These are phyloP conservation scores for Cryphonectria parasitica DNA, from an alignment of 2,329 filamentous ascomycete species.

Conservation along the genomic window DNA sequence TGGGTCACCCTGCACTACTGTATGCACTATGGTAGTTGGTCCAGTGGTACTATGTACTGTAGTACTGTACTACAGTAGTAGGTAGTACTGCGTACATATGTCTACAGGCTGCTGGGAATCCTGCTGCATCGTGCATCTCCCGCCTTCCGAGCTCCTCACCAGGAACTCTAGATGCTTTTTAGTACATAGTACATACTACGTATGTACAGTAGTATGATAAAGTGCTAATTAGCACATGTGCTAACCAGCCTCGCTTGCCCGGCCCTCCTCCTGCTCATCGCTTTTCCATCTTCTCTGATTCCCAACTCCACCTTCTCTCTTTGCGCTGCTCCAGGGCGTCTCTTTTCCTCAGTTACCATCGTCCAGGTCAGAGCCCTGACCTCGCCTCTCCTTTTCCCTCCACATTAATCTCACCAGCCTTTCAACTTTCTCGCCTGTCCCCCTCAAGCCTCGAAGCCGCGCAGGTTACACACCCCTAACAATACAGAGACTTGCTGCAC, in stretches of 20 bases:
- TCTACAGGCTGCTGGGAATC: too few relatives aligned
- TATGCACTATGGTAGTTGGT: neutral
- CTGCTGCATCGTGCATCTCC: neutral
- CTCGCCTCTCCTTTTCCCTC: slow-evolving; percentile 3
- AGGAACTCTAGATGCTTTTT: neutral
- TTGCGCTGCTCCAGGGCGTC: neutral
- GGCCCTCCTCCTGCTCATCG: neutral
- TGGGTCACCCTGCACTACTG: neutral
- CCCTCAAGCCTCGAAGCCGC: neutral
- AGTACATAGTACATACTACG: neutral
- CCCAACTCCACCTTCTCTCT: slow-evolving; percentile 1
- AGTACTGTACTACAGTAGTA: neutral
- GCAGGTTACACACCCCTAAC: neutral
- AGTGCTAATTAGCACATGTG: neutral
- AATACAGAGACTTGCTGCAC: neutral
- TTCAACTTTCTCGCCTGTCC: neutral
- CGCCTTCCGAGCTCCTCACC: neutral
- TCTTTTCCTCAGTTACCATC: neutral
- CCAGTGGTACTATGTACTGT: neutral
- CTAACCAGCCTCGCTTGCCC: slow-evolving; percentile 2
- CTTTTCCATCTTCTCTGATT: neutral
- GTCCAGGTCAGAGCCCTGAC: neutral
- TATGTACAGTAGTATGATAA: neutral
- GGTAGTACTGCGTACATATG: too few relatives aligned
- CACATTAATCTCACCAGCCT: neutral